A percentile compares a stretch with the other conserved stretches of the same genome.
Evolutionary conservation across 257 asterid species (phyloP).

Genomic region (Jaltomata sinuosa): DNA sequence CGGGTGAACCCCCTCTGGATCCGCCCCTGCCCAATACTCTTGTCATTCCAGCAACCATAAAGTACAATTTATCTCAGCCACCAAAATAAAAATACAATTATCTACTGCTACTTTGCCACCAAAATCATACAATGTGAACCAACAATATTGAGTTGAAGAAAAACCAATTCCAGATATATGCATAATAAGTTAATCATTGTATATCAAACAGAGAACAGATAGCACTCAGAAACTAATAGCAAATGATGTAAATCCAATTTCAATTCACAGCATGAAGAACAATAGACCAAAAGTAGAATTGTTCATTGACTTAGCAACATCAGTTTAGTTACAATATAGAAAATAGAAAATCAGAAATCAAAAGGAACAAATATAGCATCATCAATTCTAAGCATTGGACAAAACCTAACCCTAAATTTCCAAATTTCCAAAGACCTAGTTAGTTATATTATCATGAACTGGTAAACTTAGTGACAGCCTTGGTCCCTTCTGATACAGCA

Average conservation of each 20-base stretch:
- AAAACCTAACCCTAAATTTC: neutral
- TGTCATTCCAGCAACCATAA: neutral
- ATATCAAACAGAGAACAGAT: neutral
- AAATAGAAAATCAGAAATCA: neutral
- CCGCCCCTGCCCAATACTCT: too few species aligned
- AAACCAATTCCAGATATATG: neutral
- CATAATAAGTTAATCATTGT: neutral
- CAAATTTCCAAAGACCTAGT: too few species aligned
- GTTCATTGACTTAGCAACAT: neutral
- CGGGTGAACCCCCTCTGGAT: too few species aligned
- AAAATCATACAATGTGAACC: too few species aligned
- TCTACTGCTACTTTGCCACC: too few species aligned
- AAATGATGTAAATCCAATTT: neutral
- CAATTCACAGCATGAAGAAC: neutral
- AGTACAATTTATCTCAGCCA: too few species aligned
- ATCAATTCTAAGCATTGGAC: neutral
- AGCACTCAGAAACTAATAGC: neutral
- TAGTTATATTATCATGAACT: too few species aligned
- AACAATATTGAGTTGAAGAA: neutral
- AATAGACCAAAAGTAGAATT: neutral
- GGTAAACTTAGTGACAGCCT: too few species aligned
- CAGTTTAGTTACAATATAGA: neutral
- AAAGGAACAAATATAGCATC: neutral
- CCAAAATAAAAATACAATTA: too few species aligned
- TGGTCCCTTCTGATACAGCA: too few species aligned